Evolutionary conservation across 1,284 basidiomycete species (phyloP).

Genomic region (Phenoliferia sp.): DNA sequence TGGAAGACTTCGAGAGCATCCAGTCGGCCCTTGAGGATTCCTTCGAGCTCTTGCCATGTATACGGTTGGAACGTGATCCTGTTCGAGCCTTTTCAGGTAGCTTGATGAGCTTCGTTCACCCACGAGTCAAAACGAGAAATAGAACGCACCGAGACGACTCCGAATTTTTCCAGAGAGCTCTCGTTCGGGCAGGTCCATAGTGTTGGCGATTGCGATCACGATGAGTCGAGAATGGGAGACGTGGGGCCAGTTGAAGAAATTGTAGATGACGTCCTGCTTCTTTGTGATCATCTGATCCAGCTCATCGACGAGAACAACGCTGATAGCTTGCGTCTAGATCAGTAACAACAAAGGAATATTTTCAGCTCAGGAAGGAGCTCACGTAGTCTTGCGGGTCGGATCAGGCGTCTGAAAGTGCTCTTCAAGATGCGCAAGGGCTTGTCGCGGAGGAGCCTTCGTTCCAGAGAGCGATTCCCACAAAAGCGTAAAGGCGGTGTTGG

Average conservation of each 20-base stretch:
- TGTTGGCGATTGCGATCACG: constrained; percentile 95
- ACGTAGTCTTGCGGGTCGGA: constrained; percentile 37
- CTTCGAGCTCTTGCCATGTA: constrained; percentile 68
- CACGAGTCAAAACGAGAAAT: constrained; percentile 31
- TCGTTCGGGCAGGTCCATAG: constrained; percentile 95
- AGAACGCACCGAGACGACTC: constrained; percentile 71
- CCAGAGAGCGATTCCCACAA: constrained; percentile 73
- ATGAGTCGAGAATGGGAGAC: constrained; percentile 78
- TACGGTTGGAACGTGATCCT: constrained; percentile 95
- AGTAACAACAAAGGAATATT: neutral
- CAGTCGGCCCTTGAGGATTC: constrained; percentile 80
- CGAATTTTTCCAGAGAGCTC: constrained; percentile 87
- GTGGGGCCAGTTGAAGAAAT: constrained; percentile 99
- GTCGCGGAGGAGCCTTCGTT: constrained; percentile 20
- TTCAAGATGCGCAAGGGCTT: constrained; percentile 35
- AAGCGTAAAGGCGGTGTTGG: constrained; percentile 76
- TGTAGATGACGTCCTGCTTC: constrained; percentile 97
- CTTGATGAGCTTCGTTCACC: neutral
- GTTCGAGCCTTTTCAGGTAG: constrained; percentile 64
- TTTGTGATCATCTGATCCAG: constrained; percentile 91
- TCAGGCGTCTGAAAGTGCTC: constrained; percentile 36
- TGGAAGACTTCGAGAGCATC: constrained; percentile 48
- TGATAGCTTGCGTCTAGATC: constrained; percentile 41
- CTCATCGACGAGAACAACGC: constrained; percentile 96
- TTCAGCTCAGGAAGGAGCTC: constrained; percentile 7